Evolutionary conservation across 148 eudicot genomes (phyloP).

Genomic region (Pharnaceum exiguum): DNA sequence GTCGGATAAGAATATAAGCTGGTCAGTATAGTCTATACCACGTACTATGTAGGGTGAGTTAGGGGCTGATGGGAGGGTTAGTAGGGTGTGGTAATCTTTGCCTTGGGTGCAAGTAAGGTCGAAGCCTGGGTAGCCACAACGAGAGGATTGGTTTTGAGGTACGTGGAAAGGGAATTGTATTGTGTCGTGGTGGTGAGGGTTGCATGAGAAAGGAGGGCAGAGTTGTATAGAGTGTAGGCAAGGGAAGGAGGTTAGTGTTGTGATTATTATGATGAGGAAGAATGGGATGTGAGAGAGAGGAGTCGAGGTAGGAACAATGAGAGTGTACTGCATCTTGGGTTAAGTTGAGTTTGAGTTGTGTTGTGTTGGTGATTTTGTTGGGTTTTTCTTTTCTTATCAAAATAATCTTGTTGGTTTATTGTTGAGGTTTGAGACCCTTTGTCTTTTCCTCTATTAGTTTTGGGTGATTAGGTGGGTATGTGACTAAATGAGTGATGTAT

Average conservation of each 20-base stretch:
- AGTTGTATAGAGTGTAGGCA: background rate
- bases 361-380: no score
- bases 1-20: slow-evolving; percentile 44
- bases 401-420: no score
- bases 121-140: slow-evolving; percentile 62
- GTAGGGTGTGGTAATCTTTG: slow-evolving; percentile 31
- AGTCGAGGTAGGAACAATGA: background rate
- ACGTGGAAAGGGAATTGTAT: slow-evolving; percentile 63
- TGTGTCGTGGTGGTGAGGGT: slow-evolving; percentile 23
- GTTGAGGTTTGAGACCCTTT: no score
- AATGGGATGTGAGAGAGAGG: background rate
- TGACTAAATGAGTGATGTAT: no score
- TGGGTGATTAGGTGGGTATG: no score
- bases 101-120: slow-evolving; percentile 42
- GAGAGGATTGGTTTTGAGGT: slow-evolving; percentile 2
- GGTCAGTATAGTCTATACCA: slow-evolving; percentile 35
- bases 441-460: no score
- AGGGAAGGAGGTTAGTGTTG: slow-evolving; percentile 1
- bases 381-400: no score
- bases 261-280: slow-evolving; percentile 7
- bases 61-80: slow-evolving; percentile 25
- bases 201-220: slow-evolving; percentile 40
- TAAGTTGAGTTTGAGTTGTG: no score
- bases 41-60: slow-evolving; percentile 31
- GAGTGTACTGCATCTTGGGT: no score